Evolutionary conservation across 257 asterid species (phyloP).

Genomic region (Apocynum venetum): DNA sequence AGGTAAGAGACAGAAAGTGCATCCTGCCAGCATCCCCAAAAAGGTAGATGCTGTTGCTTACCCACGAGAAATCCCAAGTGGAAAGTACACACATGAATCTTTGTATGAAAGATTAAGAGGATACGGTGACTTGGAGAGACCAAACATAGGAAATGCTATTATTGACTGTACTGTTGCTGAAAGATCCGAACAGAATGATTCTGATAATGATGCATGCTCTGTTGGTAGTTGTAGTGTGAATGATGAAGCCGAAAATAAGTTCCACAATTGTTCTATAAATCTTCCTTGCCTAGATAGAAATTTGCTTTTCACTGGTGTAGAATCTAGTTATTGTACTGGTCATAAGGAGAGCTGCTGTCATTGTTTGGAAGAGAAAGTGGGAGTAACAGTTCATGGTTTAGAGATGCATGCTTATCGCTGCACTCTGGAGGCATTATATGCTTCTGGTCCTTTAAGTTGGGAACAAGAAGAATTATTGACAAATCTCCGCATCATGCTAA

Average conservation of each 20-base stretch:
- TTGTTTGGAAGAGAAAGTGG: constrained; percentile 19
- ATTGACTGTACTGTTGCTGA: constrained; percentile 3
- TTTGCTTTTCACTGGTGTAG: constrained; percentile 28
- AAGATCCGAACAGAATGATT: constrained; percentile 24
- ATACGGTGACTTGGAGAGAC: constrained; percentile 19
- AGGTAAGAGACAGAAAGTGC: constrained; percentile 19
- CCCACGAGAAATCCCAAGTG: constrained; percentile 13
- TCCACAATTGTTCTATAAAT: constrained; percentile 17
- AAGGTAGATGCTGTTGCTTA: constrained; percentile 21
- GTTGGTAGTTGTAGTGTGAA: constrained; percentile 39
- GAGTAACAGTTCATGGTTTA: constrained; percentile 29
- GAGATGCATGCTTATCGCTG: constrained; percentile 43
- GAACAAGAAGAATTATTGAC: constrained; percentile 41
- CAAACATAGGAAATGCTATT: constrained; percentile 5
- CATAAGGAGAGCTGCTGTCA: constrained; percentile 19
- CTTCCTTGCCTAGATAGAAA: constrained; percentile 20
- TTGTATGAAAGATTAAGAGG: constrained; percentile 19
- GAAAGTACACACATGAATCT: constrained; percentile 14
- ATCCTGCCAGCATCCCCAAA: constrained; percentile 9
- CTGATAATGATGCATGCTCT: constrained; percentile 30
- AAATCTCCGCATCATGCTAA: constrained; percentile 39
- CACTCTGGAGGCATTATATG: constrained; percentile 43
- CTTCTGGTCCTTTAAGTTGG: constrained; percentile 49
- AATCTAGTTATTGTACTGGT: constrained; percentile 19
- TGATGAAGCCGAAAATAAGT: constrained; percentile 12